Percentiles rank a stretch among this genome's conserved stretches.
phyloP scores from a whole-genome alignment of 805 yeast genomes.

The Yamadazyma kitorensis region DNA sequence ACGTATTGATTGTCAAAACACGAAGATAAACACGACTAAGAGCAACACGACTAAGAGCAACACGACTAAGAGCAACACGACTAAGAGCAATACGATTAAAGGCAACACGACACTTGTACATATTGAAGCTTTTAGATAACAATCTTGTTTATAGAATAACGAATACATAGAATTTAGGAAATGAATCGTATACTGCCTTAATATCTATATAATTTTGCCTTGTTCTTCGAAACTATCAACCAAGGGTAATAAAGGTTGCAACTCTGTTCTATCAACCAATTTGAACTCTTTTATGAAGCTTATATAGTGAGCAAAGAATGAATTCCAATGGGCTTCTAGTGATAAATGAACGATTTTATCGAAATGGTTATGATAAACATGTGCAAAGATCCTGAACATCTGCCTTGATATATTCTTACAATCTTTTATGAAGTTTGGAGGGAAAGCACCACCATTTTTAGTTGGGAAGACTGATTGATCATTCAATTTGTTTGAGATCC shows the following conservation, averaged over 20 bases:
- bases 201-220: conserved; percentile 63
- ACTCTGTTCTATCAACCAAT: conserved; percentile 73
- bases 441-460: conserved; percentile 83
- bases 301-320: conserved; percentile 91
- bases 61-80: no score
- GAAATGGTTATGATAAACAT: conserved; percentile 90
- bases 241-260: conserved; percentile 73
- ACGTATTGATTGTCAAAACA: no score
- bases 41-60: no score
- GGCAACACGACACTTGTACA: no score
- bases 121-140: background rate
- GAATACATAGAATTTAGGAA: background rate
- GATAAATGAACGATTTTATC: conserved; percentile 90
- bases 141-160: background rate
- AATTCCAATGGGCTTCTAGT: conserved; percentile 96
- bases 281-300: conserved; percentile 84
- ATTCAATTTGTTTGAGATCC: conserved; percentile 84
- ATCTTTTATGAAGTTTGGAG: conserved; percentile 77
- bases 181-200: background rate
- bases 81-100: no score
- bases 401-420: conserved; percentile 86
- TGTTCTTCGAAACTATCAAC: conserved; percentile 80
- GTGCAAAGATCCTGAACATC: conserved; percentile 94
- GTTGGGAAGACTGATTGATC: conserved; percentile 94
- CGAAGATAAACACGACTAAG: no score